phyloP scores from a whole-genome alignment of 257 asterid genomes.

The Penstemon newberryi region DNA sequence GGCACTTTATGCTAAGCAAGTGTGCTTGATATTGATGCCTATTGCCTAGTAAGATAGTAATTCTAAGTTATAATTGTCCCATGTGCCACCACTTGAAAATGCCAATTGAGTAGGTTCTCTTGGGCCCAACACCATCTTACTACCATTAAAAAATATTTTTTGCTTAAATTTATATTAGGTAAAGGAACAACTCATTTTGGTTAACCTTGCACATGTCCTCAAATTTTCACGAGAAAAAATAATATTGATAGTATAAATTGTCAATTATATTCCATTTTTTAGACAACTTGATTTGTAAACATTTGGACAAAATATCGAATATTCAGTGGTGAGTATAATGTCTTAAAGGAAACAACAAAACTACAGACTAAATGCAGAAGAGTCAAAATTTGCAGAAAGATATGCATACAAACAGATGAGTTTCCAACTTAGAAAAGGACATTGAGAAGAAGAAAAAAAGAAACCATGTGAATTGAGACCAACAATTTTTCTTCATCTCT shows the following conservation, averaged over 20 bases:
- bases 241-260: background rate
- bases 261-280: background rate
- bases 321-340: conserved; percentile 25
- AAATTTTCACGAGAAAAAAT: background rate
- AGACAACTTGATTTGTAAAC: background rate
- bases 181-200: conserved; percentile 48
- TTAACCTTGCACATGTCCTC: conserved; percentile 46
- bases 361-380: conserved; percentile 26
- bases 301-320: conserved; percentile 29
- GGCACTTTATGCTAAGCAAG: background rate
- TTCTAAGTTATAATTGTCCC: conserved; percentile 22
- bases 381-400: conserved; percentile 33
- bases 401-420: conserved; percentile 34
- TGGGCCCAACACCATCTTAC: conserved; percentile 31
- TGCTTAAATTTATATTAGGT: conserved; percentile 22
- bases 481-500: conserved; percentile 29
- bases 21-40: conserved; percentile 3
- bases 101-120: conserved; percentile 38
- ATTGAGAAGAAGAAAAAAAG: conserved; percentile 16
- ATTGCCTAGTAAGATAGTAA: conserved; percentile 8
- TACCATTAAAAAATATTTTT: conserved; percentile 22
- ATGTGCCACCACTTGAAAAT: conserved; percentile 38
- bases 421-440: conserved; percentile 32
- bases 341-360: conserved; percentile 27
- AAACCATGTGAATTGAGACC: conserved; percentile 38